Evolutionary conservation across 768 basidiomycete genomes (phyloP), one percentile per base, ranked within the genome.

Genomic region (Phylloporus sp.): DNA sequence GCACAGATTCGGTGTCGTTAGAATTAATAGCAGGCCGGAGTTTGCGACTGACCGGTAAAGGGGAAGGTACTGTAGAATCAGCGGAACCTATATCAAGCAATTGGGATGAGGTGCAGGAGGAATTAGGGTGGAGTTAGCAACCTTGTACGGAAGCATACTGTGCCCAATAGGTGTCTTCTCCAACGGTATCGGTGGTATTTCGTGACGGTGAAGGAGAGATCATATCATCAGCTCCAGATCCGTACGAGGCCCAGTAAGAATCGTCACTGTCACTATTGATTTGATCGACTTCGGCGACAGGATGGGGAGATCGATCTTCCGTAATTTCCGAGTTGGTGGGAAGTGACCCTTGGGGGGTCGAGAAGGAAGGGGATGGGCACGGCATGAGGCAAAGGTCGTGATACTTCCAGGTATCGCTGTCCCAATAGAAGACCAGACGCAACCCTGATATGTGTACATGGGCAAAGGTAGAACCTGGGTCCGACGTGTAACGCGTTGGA

Each of bases 141-240:
- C 87, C 87, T 67, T 89, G 86, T 7, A 88, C 76, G 18, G 75
- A 73, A 27, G 84, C 72, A 64, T 89, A 89, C 55, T 77, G 84
- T 23, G 85, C 85, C 87, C 87, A 89, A 58, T 89, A 89, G 6
- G 84, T 84, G 53, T 88, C 87, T 54, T 80, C 79, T 36, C 47
- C 55, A 1, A 60, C 57, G 20, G 9, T 20, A 29, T 42, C 47
- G 11, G 27, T 16, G 12, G 66, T 43, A 53, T 53, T 49, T 68
- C 57, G 45, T 29, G 41, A 38, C 29, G 47, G 38, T 53, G 57
- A 26, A 49, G 55, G 26, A n/a, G 50, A 59, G 23, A 50, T 47
- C 40, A 55, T 50, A 48, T 71, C 73, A 11, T 60, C 52, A 41
- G 72, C 73, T 10, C 61, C 59, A 11, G 69, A 68, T 18, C 73